These are phyloP conservation scores for Neospora caninum DNA, from an alignment of 169 alveolate genomes.

Conservation along the genomic window DNA sequence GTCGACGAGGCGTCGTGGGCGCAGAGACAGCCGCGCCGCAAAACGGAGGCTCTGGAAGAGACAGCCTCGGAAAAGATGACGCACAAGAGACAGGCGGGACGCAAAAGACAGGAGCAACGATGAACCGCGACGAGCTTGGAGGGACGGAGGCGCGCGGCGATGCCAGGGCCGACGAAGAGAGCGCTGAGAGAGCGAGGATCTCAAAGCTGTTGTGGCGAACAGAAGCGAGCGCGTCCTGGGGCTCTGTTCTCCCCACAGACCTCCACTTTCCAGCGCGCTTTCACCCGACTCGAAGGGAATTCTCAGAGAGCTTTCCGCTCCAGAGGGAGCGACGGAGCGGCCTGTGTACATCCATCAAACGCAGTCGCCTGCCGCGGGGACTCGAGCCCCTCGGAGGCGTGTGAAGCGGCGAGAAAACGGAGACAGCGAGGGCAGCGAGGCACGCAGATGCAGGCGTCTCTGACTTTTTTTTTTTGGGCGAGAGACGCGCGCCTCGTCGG, in stretches of 20 bases:
- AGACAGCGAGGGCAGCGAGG: too few species aligned
- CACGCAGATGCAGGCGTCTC: too few species aligned
- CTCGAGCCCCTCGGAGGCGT: background rate
- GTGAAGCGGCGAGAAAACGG: background rate
- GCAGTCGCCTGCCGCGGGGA: background rate
- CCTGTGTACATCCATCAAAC: background rate
- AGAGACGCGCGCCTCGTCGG: too few species aligned
- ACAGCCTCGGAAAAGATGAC: too few species aligned
- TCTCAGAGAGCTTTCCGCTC: background rate
- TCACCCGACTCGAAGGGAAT: background rate
- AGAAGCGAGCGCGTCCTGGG: background rate
- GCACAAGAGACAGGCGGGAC: too few species aligned
- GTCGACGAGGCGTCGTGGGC: background rate
- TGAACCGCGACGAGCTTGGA: too few species aligned
- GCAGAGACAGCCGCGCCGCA: too few species aligned
- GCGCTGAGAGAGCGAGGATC: background rate
- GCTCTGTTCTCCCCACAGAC: background rate
- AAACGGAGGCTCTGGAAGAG: too few species aligned
- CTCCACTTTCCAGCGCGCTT: background rate
- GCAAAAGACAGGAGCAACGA: too few species aligned
- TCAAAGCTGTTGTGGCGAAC: background rate
- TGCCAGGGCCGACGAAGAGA: background rate
- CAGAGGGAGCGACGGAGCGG: background rate
- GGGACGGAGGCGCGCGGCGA: background rate
- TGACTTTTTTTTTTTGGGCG: too few species aligned